phyloP scores from a whole-genome alignment of 306 rosid species.

The Alnus rubra region DNA sequence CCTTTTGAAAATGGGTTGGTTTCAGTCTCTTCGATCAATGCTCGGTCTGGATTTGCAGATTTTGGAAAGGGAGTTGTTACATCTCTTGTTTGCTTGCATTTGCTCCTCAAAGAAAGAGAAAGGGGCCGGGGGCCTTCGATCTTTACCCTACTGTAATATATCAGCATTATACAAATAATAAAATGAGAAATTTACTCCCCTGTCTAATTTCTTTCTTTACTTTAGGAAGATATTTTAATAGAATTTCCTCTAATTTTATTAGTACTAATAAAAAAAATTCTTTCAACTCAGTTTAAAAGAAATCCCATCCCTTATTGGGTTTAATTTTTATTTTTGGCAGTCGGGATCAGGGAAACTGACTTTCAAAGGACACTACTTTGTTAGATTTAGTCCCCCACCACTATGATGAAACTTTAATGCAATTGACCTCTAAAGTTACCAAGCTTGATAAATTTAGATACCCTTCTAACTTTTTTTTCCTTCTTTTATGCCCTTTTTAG shows the following conservation, averaged over 20 bases:
- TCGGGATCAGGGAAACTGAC: neutral
- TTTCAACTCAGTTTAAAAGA: too few species aligned
- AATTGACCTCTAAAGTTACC: constrained; percentile 41
- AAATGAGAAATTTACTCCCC: neutral
- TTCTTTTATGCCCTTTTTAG: constrained; percentile 12
- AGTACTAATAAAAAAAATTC: too few species aligned
- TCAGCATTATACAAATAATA: constrained; percentile 16
- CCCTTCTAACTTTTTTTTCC: constrained; percentile 10
- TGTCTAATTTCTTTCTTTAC: constrained; percentile 7
- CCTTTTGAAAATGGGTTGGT: constrained; percentile 13
- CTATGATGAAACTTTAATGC: constrained; percentile 27
- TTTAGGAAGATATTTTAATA: too few species aligned
- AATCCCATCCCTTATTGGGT: neutral
- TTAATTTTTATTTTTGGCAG: neutral
- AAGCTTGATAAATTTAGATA: constrained; percentile 20
- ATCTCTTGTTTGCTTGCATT: constrained; percentile 7
- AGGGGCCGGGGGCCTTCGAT: neutral
- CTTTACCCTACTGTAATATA: constrained; percentile 1
- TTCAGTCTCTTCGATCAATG: constrained; percentile 10
- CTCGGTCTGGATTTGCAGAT: constrained; percentile 18
- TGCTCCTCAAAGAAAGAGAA: constrained; percentile 4
- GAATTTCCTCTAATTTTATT: too few species aligned
- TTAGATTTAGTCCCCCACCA: constrained; percentile 35
- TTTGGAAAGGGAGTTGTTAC: constrained; percentile 1
- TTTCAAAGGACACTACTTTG: neutral